These are phyloP conservation scores for Orychophragmus violaceus DNA, from an alignment of 345 rosid species.

Conservation along the genomic window DNA sequence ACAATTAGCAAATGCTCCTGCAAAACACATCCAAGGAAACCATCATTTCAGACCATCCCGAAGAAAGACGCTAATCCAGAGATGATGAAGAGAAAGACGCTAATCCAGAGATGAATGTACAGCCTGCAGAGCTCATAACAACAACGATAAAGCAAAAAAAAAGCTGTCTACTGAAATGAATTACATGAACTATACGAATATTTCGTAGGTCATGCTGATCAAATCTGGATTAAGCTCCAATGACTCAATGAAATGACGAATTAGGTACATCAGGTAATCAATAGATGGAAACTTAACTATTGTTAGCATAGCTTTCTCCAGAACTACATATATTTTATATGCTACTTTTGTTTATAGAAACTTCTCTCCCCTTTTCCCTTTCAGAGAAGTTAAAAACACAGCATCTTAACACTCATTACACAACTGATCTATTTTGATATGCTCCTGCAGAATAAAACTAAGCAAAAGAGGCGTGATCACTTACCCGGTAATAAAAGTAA, in stretches of 20 bases:
- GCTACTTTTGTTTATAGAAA: neutral
- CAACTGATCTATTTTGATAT: neutral
- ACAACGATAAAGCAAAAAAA: neutral
- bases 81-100: neutral
- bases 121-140: neutral
- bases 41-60: neutral
- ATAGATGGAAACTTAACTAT: neutral
- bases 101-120: neutral
- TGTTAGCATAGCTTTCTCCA: neutral
- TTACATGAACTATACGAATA: neutral
- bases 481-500: slow-evolving; percentile 93
- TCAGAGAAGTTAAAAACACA: too few species aligned
- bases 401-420: too few species aligned
- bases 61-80: too few species aligned
- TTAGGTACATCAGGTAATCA: neutral
- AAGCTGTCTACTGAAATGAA: neutral
- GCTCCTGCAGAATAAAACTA: neutral
- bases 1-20: slow-evolving; percentile 99
- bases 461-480: slow-evolving; percentile 17
- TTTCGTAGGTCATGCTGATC: neutral
- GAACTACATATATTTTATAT: neutral
- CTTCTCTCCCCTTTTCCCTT: neutral
- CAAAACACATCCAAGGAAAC: slow-evolving; percentile 19
- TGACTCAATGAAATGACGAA: neutral
- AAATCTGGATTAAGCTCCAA: neutral